Evolutionary conservation across 768 basidiomycete genomes (phyloP), one percentile per base, ranked within the genome.

Genomic region (Hysterangium stoloniferum): DNA sequence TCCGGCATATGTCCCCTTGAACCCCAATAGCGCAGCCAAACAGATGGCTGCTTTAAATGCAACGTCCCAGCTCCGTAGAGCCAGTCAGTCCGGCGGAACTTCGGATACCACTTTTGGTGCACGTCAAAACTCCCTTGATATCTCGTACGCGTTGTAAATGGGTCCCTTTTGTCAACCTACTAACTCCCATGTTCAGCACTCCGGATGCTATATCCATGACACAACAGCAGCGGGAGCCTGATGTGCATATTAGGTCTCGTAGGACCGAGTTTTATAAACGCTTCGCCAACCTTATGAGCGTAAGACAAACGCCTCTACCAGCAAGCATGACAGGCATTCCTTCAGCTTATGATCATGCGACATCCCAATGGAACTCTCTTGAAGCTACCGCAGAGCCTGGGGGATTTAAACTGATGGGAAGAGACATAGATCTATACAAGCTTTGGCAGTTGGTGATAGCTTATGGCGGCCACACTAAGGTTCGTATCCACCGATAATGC

Each of bases 1-100:
- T 50, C 32, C 54, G 42, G 54, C 38, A 29, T 42, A 25, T 51
- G 40, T 51, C 49, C 20, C 49, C 13, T 43, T 86, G 56, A 84
- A 89, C 65, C 71, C 82, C 53, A 73, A 75, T 45, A 73, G 79
- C 38, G 79, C 74, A 44, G 82, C 82, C 52, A 90, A 88, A 65
- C 87, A 90, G 68, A 84, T 88, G 78, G 83, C 84, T 27, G 82
- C 82, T 8, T 77, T 89, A 57, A 80, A 73, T 58, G 49, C 49
- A 42, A 51, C 49, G 34, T 41, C 49, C 19, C 38, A 42, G 28
- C 29, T 80, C 76, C 48, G 82, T 73, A 43, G 79, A 72, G 57
- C 73, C 78, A 58, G 76, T 78, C 61, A 72, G 80, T 67, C 67
- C 54, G 57, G 64, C 64, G 56, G 65, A 78, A 79, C 75, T 66